Conservation (phyloP, 116 monocot species). For the Zostera marina region DNA sequence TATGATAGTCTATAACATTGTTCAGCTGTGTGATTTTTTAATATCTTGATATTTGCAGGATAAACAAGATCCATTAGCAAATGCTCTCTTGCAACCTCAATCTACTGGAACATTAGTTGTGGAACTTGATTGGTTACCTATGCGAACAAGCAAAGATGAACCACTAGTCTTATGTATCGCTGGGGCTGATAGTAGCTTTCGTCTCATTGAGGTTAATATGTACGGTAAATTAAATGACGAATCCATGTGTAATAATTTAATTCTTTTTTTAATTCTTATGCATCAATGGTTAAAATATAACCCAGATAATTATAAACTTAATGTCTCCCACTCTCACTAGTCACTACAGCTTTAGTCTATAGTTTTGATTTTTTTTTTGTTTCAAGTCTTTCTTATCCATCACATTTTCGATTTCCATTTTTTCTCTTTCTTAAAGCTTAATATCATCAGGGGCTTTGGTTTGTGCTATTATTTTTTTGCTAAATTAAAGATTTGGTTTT, state of each 20-base stretch:
- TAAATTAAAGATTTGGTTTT: too few species aligned
- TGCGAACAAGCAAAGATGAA: slow-evolving; percentile 57
- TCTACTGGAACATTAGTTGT: slow-evolving; percentile 93
- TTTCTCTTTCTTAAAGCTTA: too few species aligned
- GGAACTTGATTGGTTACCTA: slow-evolving; percentile 98
- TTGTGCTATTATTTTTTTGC: too few species aligned
- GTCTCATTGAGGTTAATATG: slow-evolving; percentile 91
- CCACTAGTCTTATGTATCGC: slow-evolving; percentile 86
- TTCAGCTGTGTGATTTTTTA: neutral
- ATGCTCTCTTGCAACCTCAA: slow-evolving; percentile 87
- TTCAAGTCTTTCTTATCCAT: too few species aligned
- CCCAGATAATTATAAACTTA: neutral
- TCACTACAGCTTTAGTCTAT: neutral
- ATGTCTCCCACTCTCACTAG: too few species aligned
- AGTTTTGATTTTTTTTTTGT: too few species aligned
- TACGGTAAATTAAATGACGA: slow-evolving; percentile 18
- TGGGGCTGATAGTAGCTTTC: slow-evolving; percentile 98
- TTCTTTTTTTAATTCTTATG: too few species aligned
- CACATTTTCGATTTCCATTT: too few species aligned
- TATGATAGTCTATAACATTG: neutral
- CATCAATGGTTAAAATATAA: neutral
- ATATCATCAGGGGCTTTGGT: too few species aligned
- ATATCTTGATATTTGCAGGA: slow-evolving; percentile 39
- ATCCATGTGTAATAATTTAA: too few species aligned
- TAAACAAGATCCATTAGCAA: slow-evolving; percentile 82